A percentile compares a stretch with the other conserved stretches of the same genome.
Evolutionary conservation across 306 rosid species (phyloP).

Genomic region (Cucurbita moschata): DNA sequence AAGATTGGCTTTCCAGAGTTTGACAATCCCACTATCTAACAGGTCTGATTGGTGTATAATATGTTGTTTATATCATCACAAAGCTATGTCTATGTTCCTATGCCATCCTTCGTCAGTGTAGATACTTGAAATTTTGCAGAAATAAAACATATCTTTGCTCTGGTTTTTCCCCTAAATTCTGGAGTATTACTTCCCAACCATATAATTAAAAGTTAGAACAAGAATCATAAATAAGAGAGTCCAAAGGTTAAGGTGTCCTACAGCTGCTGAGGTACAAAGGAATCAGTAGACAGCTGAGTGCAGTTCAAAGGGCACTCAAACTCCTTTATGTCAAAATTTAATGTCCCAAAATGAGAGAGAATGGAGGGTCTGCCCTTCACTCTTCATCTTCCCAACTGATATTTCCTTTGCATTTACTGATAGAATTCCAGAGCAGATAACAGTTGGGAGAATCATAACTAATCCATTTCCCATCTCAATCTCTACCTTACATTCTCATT

Average conservation of each 20-base stretch:
- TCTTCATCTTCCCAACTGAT: constrained; percentile 8
- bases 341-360: background rate
- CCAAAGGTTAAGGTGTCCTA: background rate
- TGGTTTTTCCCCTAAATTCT: background rate
- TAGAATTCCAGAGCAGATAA: constrained; percentile 15
- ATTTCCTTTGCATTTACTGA: constrained; percentile 21
- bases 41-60: background rate
- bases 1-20: constrained; percentile 80
- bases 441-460: constrained; percentile 19
- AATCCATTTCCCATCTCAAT: background rate
- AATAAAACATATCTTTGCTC: background rate
- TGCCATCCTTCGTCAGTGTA: background rate
- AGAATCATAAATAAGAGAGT: background rate
- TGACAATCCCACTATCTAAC: constrained; percentile 2
- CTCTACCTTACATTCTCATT: background rate
- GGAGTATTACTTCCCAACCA: background rate
- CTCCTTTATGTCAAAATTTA: background rate
- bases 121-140: background rate
- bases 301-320: background rate
- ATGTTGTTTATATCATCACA: background rate
- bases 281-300: background rate
- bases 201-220: background rate
- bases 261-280: background rate
- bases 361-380: background rate
- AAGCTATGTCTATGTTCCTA: background rate